Conservation (phyloP, 2,329 filamentous ascomycete species). For the Diaporthe sp. region DNA sequence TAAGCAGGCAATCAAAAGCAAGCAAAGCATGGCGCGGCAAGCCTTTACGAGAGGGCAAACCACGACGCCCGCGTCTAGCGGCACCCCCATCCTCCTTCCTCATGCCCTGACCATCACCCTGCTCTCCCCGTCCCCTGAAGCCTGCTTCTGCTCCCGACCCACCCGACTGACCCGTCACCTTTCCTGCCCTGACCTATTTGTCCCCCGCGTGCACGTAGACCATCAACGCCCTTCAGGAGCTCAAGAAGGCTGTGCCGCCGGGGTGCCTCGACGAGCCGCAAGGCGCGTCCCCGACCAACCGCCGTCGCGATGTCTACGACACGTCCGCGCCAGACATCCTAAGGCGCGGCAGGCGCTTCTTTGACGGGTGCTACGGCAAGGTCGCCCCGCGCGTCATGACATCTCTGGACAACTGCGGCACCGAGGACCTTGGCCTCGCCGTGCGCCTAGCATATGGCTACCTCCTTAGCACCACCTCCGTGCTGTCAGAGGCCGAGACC, state of each 20-base stretch:
- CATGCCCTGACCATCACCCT: background rate
- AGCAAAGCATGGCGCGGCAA: background rate
- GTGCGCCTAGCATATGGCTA: conserved; percentile 60
- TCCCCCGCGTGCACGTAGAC: conserved; percentile 43
- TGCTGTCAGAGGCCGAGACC: conserved; percentile 58
- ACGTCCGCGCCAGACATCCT: conserved; percentile 49
- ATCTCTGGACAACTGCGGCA: conserved; percentile 59
- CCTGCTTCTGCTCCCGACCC: background rate
- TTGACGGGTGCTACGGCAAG: conserved; percentile 60
- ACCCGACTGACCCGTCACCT: conserved; percentile 36
- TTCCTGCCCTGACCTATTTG: background rate
- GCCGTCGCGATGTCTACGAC: conserved; percentile 51
- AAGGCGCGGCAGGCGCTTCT: conserved; percentile 57
- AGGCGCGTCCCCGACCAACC: conserved; percentile 50
- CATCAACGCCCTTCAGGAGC: conserved; percentile 58
- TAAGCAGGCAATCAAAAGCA: conserved; percentile 39
- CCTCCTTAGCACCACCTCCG: conserved; percentile 57
- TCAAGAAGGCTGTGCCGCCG: conserved; percentile 55
- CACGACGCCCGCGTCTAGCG: conserved; percentile 21
- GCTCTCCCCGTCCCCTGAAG: background rate
- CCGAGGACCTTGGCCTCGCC: conserved; percentile 59
- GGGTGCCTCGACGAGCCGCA: conserved; percentile 52
- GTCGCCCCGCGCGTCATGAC: conserved; percentile 58
- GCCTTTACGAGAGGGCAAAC: conserved; percentile 7
- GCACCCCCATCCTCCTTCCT: background rate